A percentile compares a stretch with the other conserved stretches of the same genome.
Evolutionary conservation across 2,329 filamentous ascomycete genomes (phyloP).

Genomic region (Phoma sp.): DNA sequence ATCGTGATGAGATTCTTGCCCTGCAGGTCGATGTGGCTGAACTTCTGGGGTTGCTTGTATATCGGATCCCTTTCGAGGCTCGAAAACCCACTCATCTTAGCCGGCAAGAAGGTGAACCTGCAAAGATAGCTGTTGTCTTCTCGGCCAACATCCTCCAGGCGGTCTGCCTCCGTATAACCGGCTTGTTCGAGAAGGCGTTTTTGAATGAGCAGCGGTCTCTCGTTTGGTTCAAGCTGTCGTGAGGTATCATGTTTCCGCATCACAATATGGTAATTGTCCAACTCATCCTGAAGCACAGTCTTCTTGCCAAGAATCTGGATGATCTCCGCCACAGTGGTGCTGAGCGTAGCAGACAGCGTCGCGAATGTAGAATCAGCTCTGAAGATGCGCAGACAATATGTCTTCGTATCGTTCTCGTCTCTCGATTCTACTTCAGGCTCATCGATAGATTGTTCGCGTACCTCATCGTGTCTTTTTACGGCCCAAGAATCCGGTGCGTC

Average conservation of each 20-base stretch:
- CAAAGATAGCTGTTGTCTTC: slow-evolving; percentile 98
- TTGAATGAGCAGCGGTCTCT: slow-evolving; percentile 88
- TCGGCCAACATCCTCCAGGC: slow-evolving; percentile 88
- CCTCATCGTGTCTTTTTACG: slow-evolving; percentile 73
- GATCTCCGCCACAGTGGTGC: slow-evolving; percentile 84
- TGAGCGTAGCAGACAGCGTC: slow-evolving; percentile 82
- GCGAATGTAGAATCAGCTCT: slow-evolving; percentile 92
- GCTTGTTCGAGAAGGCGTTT: slow-evolving; percentile 89
- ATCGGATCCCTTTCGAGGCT: slow-evolving; percentile 77
- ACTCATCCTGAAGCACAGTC: slow-evolving; percentile 85
- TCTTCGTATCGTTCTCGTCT: slow-evolving; percentile 74
- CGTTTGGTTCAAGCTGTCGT: slow-evolving; percentile 76
- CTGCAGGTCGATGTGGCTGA: slow-evolving; percentile 90
- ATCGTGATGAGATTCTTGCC: slow-evolving; percentile 93
- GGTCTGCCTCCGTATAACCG: slow-evolving; percentile 85
- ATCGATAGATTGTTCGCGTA: slow-evolving; percentile 66
- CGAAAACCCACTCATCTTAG: slow-evolving; percentile 80
- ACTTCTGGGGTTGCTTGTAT: slow-evolving; percentile 82
- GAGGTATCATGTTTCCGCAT: slow-evolving; percentile 91
- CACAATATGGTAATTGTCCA: slow-evolving; percentile 95
- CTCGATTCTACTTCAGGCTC: slow-evolving; percentile 70
- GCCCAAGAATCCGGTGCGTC: slow-evolving; percentile 97
- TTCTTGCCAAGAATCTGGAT: slow-evolving; percentile 92
- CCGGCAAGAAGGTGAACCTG: slow-evolving; percentile 91
- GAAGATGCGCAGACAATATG: slow-evolving; percentile 95